These are phyloP conservation scores for Chrysanthemum makinoi DNA, from an alignment of 129 eudicot genomes.

Conservation along the genomic window DNA sequence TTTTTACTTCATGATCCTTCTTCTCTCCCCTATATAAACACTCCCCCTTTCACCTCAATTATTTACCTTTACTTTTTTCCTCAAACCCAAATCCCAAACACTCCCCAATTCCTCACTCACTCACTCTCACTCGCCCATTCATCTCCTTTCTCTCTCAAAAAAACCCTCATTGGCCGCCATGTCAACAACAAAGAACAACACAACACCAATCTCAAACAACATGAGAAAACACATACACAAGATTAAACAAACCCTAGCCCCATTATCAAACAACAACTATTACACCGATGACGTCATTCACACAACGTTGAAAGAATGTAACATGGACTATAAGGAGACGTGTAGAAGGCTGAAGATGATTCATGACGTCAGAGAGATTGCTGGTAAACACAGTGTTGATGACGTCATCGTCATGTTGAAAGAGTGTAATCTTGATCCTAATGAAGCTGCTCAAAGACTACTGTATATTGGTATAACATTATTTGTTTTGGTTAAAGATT, in stretches of 20 bases:
- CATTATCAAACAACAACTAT: constrained; percentile 1
- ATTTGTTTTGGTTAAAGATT: background rate
- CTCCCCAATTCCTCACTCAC: background rate
- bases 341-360: constrained; percentile 47
- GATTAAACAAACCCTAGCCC: constrained; percentile 32
- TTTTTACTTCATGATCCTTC: too few species aligned
- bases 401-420: constrained; percentile 64
- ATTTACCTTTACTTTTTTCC: constrained; percentile 3
- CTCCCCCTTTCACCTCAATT: background rate
- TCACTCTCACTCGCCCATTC: constrained; percentile 20
- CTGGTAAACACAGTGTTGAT: constrained; percentile 57
- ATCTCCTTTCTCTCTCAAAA: background rate
- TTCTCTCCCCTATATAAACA: background rate
- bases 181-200: background rate
- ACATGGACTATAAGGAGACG: constrained; percentile 61
- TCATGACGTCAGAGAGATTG: constrained; percentile 55
- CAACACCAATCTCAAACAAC: constrained; percentile 33
- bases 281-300: constrained; percentile 56
- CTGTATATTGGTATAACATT: constrained; percentile 51
- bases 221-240: constrained; percentile 36
- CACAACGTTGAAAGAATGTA: constrained; percentile 57
- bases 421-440: constrained; percentile 69
- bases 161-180: constrained; percentile 1
- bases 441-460: constrained; percentile 70
- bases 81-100: too few species aligned